Base-by-base conservation (phyloP, 148 eudicot genomes). In the Arctostaphylos glauca region DNA sequence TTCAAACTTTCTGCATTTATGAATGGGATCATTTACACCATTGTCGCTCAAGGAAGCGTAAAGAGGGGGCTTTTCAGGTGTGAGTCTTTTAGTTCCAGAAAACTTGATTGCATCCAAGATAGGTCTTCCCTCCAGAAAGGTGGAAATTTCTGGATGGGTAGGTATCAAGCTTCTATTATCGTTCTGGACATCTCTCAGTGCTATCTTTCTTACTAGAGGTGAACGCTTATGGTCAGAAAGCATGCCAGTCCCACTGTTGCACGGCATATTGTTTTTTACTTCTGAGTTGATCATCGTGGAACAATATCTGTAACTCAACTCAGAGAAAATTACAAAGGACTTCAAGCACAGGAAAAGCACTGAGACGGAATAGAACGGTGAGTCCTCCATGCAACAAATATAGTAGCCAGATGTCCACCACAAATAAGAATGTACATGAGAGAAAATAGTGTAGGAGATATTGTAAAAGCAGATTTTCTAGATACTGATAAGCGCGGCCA, bases 101-200 rank as follows among this genome's bases (percentile, higher is more conserved):
- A 82, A 74, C 68, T 87, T 89, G 79, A 74, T 74, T 62, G 88
- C 75, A 52, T 87, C 88, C 6, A 74, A 44, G 79, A n/a, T 73
- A 56, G 86, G 73, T 79, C 73, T 83, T 76, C 84, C 90, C 55
- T 76, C 87, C 21, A 83, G 53, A 60, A 79, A 19, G 68, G 78
- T 41, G 16, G 80, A 81, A 79, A 77, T 79, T 25, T 85, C 84
- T 79, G 74, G 83, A 74, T 83, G 86, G 77, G 77, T 79, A 54
- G 14, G 71, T 41, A 80, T 59, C 31, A 78, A 73, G 70, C 76
- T 85, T 31, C 80, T 82, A 70, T 87, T 87, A 76, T 87, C 85
- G 41, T 89, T 87, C 83, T 89, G 91, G 75, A 89, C 88, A 86
- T 89, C 90, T 83, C 90, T 86, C 12, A 89, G 74, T 54, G 86